Conservation (phyloP, 2,329 filamentous ascomycete species). For the Teratosphaeria zuluensis region DNA sequence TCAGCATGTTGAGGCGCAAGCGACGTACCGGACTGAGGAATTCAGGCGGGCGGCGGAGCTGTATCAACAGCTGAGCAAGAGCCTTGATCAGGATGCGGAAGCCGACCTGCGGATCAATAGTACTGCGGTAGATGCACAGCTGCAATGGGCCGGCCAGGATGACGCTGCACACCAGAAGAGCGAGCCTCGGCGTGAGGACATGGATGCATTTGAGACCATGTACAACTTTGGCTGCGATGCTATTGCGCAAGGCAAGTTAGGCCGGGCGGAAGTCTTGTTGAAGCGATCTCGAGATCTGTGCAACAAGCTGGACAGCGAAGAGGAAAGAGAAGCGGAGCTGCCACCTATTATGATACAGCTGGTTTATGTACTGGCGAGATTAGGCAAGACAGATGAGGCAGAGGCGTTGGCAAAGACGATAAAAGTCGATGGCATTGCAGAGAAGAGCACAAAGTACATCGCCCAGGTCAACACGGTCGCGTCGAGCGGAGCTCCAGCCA, state of each 20-base stretch:
- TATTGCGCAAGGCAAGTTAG: conserved; percentile 59
- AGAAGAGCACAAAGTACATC: conserved; percentile 56
- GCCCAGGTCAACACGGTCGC: conserved; percentile 56
- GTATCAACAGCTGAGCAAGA: conserved; percentile 50
- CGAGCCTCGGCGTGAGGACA: conserved; percentile 49
- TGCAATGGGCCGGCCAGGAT: conserved; percentile 56
- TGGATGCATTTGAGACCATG: conserved; percentile 70
- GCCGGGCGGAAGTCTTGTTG: conserved; percentile 55
- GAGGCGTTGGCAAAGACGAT: conserved; percentile 53
- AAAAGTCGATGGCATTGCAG: conserved; percentile 53
- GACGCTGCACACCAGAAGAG: conserved; percentile 41
- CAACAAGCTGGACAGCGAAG: conserved; percentile 58
- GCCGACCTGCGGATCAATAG: conserved; percentile 69
- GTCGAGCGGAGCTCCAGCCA: conserved; percentile 36
- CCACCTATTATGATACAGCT: conserved; percentile 69
- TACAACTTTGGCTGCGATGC: conserved; percentile 70
- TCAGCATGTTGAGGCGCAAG: conserved; percentile 53
- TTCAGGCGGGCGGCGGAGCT: conserved; percentile 57
- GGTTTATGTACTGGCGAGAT: conserved; percentile 57
- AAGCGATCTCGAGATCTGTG: conserved; percentile 64
- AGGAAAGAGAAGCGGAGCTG: conserved; percentile 65
- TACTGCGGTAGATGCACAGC: conserved; percentile 61
- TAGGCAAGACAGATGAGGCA: conserved; percentile 59
- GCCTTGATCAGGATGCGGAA: conserved; percentile 49
- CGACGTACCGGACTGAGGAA: conserved; percentile 64